Percentiles rank a stretch among this genome's conserved stretches.
Evolutionary conservation across 2,329 filamentous ascomycete genomes (phyloP).

Genomic region (Tympanopsis confertula): DNA sequence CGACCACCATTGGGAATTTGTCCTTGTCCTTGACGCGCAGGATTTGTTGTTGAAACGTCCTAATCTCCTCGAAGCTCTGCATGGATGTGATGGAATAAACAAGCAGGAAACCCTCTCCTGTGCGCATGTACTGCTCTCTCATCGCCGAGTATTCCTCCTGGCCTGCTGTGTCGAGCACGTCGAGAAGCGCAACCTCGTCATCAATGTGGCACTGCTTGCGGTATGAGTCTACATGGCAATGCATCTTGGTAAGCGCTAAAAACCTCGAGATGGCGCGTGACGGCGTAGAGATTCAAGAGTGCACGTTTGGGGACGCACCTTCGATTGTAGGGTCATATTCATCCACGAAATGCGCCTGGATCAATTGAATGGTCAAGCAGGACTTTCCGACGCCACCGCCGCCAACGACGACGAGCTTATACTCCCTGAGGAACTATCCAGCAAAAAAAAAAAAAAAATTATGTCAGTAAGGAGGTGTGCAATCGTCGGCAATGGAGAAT

Average conservation of each 20-base stretch:
- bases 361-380: constrained; percentile 63
- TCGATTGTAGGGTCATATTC: constrained; percentile 70
- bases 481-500: too few species aligned
- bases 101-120: constrained; percentile 37
- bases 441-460: too few species aligned
- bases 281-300: constrained; percentile 7
- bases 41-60: not conserved
- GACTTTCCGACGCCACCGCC: constrained; percentile 69
- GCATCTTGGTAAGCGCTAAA: constrained; percentile 5
- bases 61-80: constrained; percentile 1
- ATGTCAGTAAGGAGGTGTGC: too few species aligned
- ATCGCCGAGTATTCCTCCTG: constrained; percentile 72
- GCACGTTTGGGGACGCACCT: constrained; percentile 31
- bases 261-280: constrained; percentile 1
- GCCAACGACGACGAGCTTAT: constrained; percentile 63
- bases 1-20: constrained; percentile 70
- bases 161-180: constrained; percentile 66
- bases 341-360: constrained; percentile 63
- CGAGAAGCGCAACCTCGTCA: constrained; percentile 64
- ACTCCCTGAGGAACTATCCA: constrained; percentile 50
- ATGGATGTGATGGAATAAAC: constrained; percentile 3
- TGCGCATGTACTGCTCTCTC: constrained; percentile 72
- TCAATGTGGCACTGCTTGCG: constrained; percentile 73
- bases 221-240: constrained; percentile 51
- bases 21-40: constrained; percentile 38